These are phyloP conservation scores for Cerrena zonata DNA, from an alignment of 1,284 basidiomycete genomes.

Conservation along the genomic window DNA sequence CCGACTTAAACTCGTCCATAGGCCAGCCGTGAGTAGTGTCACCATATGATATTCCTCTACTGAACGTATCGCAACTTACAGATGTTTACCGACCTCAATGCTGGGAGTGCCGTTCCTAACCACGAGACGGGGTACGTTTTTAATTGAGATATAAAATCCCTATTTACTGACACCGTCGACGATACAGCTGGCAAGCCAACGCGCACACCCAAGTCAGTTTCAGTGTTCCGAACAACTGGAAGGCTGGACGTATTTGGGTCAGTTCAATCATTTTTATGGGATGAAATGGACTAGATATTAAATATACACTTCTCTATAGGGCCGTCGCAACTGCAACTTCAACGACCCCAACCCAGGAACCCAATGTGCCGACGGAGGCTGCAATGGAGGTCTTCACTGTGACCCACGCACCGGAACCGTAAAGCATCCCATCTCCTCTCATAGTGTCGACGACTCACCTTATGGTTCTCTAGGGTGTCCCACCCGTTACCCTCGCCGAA, in stretches of 20 bases:
- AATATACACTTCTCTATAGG: no score
- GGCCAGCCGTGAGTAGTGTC: no score
- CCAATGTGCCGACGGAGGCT: no score
- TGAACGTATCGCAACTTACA: no score
- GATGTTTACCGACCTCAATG: constrained; percentile 23
- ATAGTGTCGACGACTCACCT: neutral
- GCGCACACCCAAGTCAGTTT: constrained; percentile 27
- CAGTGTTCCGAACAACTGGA: constrained; percentile 33
- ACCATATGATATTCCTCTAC: no score
- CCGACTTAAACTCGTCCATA: neutral
- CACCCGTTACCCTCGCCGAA: constrained; percentile 40
- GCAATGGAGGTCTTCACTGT: constrained; percentile 42
- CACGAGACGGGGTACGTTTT: constrained; percentile 22
- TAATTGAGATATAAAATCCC: no score
- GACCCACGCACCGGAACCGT: constrained; percentile 30
- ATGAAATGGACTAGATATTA: constrained; percentile 25
- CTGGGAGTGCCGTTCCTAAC: constrained; percentile 18
- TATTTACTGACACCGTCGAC: neutral
- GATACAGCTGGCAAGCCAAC: constrained; percentile 28
- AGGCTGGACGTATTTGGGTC: constrained; percentile 34
- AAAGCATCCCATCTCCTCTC: no score
- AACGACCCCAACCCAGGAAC: no score
- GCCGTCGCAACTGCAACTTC: no score
- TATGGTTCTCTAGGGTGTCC: constrained; percentile 29
- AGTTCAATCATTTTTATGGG: no score